These are phyloP conservation scores for Deinandra increscens DNA, from an alignment of 129 eudicot species.

Conservation along the genomic window DNA sequence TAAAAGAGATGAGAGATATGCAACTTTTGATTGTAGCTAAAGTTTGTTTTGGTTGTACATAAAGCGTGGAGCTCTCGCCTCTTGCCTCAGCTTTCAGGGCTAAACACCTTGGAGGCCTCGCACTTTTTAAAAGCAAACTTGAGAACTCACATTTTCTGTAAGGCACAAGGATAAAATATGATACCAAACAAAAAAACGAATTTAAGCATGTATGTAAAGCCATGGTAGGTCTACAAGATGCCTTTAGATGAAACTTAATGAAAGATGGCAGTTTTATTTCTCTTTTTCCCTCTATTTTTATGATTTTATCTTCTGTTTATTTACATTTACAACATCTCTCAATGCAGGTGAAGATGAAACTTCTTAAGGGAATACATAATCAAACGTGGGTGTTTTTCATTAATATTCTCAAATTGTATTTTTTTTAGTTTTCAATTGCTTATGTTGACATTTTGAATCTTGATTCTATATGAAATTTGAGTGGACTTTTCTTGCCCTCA, in stretches of 20 bases:
- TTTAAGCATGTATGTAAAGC: background rate
- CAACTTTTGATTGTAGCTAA: no score
- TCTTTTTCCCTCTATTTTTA: constrained; percentile 10
- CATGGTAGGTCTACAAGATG: background rate
- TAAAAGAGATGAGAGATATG: no score
- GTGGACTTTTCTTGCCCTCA: background rate
- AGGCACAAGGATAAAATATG: no score
- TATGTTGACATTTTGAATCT: background rate
- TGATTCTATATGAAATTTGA: background rate
- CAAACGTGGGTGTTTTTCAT: constrained; percentile 57
- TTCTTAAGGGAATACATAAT: constrained; percentile 65
- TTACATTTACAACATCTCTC: background rate
- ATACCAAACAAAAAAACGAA: no score
- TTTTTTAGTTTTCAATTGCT: constrained; percentile 13
- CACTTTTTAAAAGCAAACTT: no score
- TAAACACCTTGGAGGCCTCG: no score
- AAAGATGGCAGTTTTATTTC: background rate
- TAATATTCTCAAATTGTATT: background rate
- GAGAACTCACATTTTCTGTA: no score
- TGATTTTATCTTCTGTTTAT: no score
- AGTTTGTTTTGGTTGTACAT: no score
- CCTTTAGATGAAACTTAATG: background rate
- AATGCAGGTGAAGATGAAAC: constrained; percentile 80
- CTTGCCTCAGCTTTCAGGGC: no score
- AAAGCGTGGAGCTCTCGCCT: no score